phyloP scores from a whole-genome alignment of 1,139 yeast genomes.

The Blastobotrys malaysiensis region DNA sequence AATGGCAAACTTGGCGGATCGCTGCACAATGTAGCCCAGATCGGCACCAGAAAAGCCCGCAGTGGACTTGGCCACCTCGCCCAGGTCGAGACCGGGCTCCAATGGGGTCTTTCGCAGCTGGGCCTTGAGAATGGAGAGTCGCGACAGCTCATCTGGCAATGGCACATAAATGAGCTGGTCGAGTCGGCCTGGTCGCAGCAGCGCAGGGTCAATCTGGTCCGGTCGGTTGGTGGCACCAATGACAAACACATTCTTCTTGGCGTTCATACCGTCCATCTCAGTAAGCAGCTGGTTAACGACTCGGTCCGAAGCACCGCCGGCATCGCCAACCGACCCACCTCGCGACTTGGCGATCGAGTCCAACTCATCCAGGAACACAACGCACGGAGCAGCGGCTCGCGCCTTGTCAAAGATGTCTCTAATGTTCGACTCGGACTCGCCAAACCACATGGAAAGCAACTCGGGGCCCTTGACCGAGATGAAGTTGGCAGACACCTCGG shows the following conservation, averaged over 20 bases:
- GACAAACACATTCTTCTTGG: conserved; percentile 96
- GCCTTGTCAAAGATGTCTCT: conserved; percentile 98
- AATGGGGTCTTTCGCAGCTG: conserved; percentile 98
- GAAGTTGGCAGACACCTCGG: conserved; percentile 95
- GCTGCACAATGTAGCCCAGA: conserved; percentile 92
- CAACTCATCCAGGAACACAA: conserved; percentile 93
- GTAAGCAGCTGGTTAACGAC: conserved; percentile 97
- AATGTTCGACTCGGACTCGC: conserved; percentile 95
- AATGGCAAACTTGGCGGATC: conserved; percentile 97
- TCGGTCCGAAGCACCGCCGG: conserved; percentile 98
- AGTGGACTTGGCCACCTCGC: conserved; percentile 86
- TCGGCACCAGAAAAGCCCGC: conserved; percentile 99
- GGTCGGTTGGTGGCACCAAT: conserved; percentile 99
- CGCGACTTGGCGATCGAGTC: conserved; percentile 97
- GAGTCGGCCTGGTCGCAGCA: conserved; percentile 97
- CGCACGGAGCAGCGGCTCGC: conserved; percentile 98
- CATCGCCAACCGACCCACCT: conserved; percentile 90
- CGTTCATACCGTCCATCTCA: conserved; percentile 99
- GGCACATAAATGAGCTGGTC: conserved; percentile 98
- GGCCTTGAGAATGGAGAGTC: conserved; percentile 88
- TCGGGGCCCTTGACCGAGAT: conserved; percentile 98
- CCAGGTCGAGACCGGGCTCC: conserved; percentile 90
- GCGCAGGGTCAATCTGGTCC: conserved; percentile 97
- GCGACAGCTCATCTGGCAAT: conserved; percentile 91
- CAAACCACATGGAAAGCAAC: conserved; percentile 96